Evolutionary conservation across 805 yeast species (phyloP).

Genomic region (Torulaspora gathmanii): DNA sequence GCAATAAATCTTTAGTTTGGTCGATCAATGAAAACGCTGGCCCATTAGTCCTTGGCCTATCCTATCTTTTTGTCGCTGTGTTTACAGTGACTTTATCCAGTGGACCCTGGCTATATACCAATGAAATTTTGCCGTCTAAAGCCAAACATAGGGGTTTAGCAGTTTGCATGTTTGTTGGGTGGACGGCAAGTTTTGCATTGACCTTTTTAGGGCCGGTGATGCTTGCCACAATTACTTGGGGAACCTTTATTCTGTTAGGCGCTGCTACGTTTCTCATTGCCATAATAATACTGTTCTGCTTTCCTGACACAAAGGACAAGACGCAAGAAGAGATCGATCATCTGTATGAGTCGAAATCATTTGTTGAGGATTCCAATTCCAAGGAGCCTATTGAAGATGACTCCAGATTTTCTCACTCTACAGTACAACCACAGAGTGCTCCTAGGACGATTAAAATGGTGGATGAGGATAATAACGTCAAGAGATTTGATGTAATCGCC

Average conservation of each 20-base stretch:
- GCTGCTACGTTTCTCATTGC: constrained; percentile 34
- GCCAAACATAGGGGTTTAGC: constrained; percentile 47
- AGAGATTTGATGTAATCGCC: neutral
- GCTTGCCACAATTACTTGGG: constrained; percentile 38
- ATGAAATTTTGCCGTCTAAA: constrained; percentile 44
- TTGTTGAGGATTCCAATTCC: neutral
- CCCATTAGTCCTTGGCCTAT: constrained; percentile 41
- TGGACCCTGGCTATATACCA: constrained; percentile 47
- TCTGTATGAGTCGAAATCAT: neutral
- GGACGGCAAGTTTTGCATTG: constrained; percentile 40
- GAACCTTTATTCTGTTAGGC: constrained; percentile 41
- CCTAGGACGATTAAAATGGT: neutral
- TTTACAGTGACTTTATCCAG: constrained; percentile 45
- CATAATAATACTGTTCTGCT: constrained; percentile 30
- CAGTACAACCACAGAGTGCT: neutral
- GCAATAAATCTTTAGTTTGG: constrained; percentile 38
- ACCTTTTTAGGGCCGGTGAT: constrained; percentile 41
- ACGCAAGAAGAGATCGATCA: constrained; percentile 26
- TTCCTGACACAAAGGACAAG: constrained; percentile 44
- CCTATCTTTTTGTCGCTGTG: constrained; percentile 43
- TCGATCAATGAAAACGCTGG: constrained; percentile 39
- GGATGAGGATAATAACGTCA: neutral
- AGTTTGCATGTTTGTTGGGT: constrained; percentile 43
- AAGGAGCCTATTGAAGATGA: neutral
- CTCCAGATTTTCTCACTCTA: neutral